A percentile compares a stretch with the other conserved stretches of the same genome.
Conservation (phyloP, 768 basidiomycete species). For the Suillus weaverae region DNA sequence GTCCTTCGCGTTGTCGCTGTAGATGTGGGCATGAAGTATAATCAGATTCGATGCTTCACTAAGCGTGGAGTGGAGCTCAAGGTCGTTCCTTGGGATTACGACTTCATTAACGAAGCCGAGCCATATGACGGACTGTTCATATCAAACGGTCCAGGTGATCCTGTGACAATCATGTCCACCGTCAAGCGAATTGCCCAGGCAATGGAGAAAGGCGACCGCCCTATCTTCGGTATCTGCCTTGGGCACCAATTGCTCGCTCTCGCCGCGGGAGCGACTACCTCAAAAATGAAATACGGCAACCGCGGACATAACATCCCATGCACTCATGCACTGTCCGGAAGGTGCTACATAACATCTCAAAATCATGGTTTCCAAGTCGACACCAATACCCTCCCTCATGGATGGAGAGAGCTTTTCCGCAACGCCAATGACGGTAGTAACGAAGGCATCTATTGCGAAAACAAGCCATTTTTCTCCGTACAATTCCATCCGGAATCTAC, state of each 20-base stretch:
- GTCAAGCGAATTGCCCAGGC: conserved; percentile 65
- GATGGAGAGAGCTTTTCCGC: conserved; percentile 92
- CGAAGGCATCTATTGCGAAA: conserved; percentile 93
- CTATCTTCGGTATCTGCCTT: conserved; percentile 98
- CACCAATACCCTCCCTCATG: conserved; percentile 66
- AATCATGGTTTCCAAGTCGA: conserved; percentile 99
- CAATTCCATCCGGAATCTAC: conserved; percentile 99
- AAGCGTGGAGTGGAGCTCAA: conserved; percentile 93
- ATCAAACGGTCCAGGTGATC: conserved; percentile 98
- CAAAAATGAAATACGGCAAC: conserved; percentile 99
- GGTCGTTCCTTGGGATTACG: conserved; percentile 96
- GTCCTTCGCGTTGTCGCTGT: conserved; percentile 83
- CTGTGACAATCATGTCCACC: conserved; percentile 76
- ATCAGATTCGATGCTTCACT: conserved; percentile 96
- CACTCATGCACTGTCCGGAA: conserved; percentile 87
- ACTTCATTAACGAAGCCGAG: conserved; percentile 76
- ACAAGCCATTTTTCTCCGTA: conserved; percentile 96
- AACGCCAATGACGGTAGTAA: conserved; percentile 98
- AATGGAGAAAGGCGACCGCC: conserved; percentile 72
- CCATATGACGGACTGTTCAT: conserved; percentile 94
- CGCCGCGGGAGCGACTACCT: conserved; percentile 90
- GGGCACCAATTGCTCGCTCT: conserved; percentile 96
- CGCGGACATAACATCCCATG: conserved; percentile 99
- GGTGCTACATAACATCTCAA: conserved; percentile 99
- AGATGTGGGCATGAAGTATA: conserved; percentile 99